phyloP scores from a whole-genome alignment of 345 rosid species.

The Citrus trifoliata region DNA sequence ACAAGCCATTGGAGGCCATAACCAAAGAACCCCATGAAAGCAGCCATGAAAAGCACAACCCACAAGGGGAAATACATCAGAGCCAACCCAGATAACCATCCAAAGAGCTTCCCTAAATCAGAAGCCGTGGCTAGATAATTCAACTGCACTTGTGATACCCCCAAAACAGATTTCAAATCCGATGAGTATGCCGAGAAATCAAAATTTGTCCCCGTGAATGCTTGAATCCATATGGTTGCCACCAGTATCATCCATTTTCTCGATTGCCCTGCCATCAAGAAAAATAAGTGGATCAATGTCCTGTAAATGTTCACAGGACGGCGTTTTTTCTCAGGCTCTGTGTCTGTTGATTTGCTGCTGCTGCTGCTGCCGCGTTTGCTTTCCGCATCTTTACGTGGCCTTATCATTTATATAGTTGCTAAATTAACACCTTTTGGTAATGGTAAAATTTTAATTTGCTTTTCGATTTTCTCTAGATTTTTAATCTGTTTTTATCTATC shows the following conservation, averaged over 20 bases:
- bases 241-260: slow-evolving; percentile 93
- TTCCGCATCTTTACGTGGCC: slow-evolving; percentile 12
- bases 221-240: slow-evolving; percentile 97
- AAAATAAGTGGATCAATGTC: background rate
- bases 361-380: background rate
- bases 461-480: no score
- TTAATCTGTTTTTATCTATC: no score
- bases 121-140: slow-evolving; percentile 93
- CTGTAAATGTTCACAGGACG: background rate
- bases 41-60: slow-evolving; percentile 75
- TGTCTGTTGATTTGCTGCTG: no score
- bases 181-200: slow-evolving; percentile 94
- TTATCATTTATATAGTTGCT: slow-evolving; percentile 18
- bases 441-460: no score
- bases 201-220: slow-evolving; percentile 93
- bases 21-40: slow-evolving; percentile 79
- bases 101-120: slow-evolving; percentile 87
- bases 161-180: slow-evolving; percentile 62
- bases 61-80: slow-evolving; percentile 69
- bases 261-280: slow-evolving; percentile 71
- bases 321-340: background rate
- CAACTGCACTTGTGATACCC: slow-evolving; percentile 85
- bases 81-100: slow-evolving; percentile 95
- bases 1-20: slow-evolving; percentile 92
- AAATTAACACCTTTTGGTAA: background rate